phyloP scores from a whole-genome alignment of 768 basidiomycete genomes.

The Sarcomyxa edulis region DNA sequence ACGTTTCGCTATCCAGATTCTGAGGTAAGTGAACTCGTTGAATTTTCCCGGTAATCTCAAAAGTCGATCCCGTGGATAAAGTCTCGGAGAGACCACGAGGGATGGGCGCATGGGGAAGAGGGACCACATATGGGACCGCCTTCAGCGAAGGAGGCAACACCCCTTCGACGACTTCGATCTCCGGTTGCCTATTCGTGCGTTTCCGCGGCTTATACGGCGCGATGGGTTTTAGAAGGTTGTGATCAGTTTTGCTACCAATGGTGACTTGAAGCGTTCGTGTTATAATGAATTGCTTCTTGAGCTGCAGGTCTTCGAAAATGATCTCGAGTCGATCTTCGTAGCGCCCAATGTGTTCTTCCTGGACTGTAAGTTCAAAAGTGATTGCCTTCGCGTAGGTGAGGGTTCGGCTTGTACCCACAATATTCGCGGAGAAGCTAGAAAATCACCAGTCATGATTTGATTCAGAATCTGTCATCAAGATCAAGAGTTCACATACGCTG shows the following conservation, averaged over 20 bases:
- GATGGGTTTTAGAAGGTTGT: constrained; percentile 37
- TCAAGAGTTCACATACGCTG: constrained; percentile 17
- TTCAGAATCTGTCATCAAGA: background rate
- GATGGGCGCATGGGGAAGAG: constrained; percentile 34
- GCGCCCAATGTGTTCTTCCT: constrained; percentile 34
- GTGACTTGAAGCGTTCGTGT: constrained; percentile 36
- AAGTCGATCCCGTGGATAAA: constrained; percentile 21
- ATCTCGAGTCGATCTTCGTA: constrained; percentile 52
- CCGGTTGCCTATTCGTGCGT: constrained; percentile 24
- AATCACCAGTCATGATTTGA: background rate
- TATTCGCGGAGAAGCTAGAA: constrained; percentile 19
- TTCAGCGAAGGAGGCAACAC: constrained; percentile 34
- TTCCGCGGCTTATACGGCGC: constrained; percentile 41
- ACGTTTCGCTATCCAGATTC: constrained; percentile 28
- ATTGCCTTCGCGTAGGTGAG: constrained; percentile 20
- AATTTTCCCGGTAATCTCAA: constrained; percentile 26
- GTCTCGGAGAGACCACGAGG: constrained; percentile 26
- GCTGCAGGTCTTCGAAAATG: constrained; percentile 39
- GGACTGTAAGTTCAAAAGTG: constrained; percentile 26
- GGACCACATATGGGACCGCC: constrained; percentile 35
- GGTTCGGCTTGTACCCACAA: constrained; percentile 10
- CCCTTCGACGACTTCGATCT: constrained; percentile 33
- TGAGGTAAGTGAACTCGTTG: constrained; percentile 33
- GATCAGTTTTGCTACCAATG: constrained; percentile 40
- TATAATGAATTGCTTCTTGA: constrained; percentile 43